Evolutionary conservation across 805 yeast species (phyloP), one percentile per base, ranked within the genome.

Genomic region (Clavispora phyllophila): DNA sequence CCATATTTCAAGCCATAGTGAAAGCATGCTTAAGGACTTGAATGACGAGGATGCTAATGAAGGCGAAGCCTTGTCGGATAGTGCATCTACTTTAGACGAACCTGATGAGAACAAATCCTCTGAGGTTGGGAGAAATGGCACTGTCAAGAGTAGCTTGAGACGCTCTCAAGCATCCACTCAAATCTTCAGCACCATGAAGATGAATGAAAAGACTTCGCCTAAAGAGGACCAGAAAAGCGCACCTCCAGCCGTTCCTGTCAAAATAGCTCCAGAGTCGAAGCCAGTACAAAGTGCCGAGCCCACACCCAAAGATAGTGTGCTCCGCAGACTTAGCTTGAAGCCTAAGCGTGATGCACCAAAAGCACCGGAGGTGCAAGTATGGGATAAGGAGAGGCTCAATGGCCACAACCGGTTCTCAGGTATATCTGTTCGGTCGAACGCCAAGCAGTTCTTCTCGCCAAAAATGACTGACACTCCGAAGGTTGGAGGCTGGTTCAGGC

Each of bases 291-390:
- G 17, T 18, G 20, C n/a, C 13, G 13, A 10, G 10, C 10, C 17
- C 17, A 17, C 20, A 29, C n/a, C 20, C 10, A 22, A 17, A 9
- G 28, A 19, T 14, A 20, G 24, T 23, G 9, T 27, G 22, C 51
- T 60, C 39, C 57, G 63, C 34, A 51, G 58, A 39, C 46, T 60
- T 34, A 61, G 68, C 27, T 58, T 68, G 49, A 63, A 57, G 42
- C 73, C 74, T 1, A 65, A 61, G 49, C 49, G 73, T 39, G 59
- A 49, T 19, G 73, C 74, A 2, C 75, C 75, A 6, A 58, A 54
- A 40, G 58, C 68, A n/a, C 72, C 72, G 9, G 48, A 43, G 9
- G 24, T 43, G 10, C 39, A 37, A 23, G 34, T 24, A 9, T 32
- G 41, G 31, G 46, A 38, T 5, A 32, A 41, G 4, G 41, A 37